Conservation (phyloP, 306 rosid species). For the Cajanus cajan region DNA sequence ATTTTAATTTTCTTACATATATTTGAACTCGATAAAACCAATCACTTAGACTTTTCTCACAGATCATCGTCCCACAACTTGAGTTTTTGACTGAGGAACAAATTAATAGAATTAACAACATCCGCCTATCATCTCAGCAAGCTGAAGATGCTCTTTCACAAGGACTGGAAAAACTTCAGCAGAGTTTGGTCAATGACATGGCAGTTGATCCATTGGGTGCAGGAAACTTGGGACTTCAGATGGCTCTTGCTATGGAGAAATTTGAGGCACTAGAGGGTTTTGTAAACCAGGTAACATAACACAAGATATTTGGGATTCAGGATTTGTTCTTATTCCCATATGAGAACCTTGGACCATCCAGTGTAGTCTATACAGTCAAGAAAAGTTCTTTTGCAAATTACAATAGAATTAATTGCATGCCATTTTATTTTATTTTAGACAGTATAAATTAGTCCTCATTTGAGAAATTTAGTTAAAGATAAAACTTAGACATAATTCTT, state of each 20-base stretch:
- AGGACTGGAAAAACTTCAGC: slow-evolving; percentile 83
- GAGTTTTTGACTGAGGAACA: slow-evolving; percentile 68
- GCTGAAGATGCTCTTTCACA: slow-evolving; percentile 89
- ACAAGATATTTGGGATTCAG: not conserved
- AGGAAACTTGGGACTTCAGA: slow-evolving; percentile 51
- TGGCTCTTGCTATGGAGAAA: slow-evolving; percentile 57
- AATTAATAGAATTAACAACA: slow-evolving; percentile 32
- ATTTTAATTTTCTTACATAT: not conserved
- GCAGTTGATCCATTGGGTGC: slow-evolving; percentile 43
- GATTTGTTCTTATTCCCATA: not conserved
- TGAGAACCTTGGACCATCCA: not conserved
- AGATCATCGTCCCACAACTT: slow-evolving; percentile 63
- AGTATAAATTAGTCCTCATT: not conserved
- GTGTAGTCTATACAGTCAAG: not conserved
- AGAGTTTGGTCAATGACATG: slow-evolving; percentile 52
- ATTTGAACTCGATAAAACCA: not conserved
- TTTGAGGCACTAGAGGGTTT: slow-evolving; percentile 73
- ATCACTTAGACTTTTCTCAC: slow-evolving; percentile 9
- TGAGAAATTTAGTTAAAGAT: not conserved
- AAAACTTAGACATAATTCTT: not conserved
- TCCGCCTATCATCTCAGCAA: slow-evolving; percentile 72
- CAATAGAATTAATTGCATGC: not conserved
- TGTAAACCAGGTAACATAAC: slow-evolving; percentile 64
- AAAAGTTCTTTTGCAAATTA: not conserved
- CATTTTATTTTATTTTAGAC: not conserved